These are phyloP conservation scores for Calamus simplicifolius DNA, from an alignment of 176 grass and related monocot genomes.

Conservation along the genomic window DNA sequence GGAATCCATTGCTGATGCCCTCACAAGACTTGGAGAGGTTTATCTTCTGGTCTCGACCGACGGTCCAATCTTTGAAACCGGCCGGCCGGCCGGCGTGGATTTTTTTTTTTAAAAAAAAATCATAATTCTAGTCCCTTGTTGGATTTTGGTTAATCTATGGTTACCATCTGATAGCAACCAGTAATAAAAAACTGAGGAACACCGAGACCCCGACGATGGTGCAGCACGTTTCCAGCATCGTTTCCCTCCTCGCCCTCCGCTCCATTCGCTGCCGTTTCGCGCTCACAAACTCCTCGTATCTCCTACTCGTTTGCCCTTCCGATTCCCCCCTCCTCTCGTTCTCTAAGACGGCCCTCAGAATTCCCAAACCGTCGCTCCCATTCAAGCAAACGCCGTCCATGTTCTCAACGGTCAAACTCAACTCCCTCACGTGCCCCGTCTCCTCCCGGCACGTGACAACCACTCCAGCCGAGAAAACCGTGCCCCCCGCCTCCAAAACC, in stretches of 20 bases:
- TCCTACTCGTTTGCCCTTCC: background rate
- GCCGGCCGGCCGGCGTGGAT: no score
- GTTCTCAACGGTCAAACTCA: conserved; percentile 37
- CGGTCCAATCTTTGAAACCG: no score
- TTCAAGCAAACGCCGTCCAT: conserved; percentile 25
- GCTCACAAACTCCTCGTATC: conserved; percentile 35
- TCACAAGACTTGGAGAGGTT: no score
- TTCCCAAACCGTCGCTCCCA: conserved; percentile 10
- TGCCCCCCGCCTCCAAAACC: conserved; percentile 14
- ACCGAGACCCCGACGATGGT: conserved; percentile 23
- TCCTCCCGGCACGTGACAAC: conserved; percentile 43
- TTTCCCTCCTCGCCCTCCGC: conserved; percentile 32
- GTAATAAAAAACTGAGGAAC: conserved; percentile 23
- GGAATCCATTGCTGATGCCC: no score
- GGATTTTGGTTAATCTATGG: no score
- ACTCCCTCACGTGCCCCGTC: conserved; percentile 38
- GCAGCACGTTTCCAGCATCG: conserved; percentile 40
- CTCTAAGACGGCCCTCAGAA: conserved; percentile 23
- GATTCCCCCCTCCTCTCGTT: conserved; percentile 9
- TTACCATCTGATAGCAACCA: conserved; percentile 28
- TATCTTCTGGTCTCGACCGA: no score
- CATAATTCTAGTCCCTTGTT: no score
- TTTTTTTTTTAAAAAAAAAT: no score
- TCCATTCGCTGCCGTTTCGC: conserved; percentile 36
- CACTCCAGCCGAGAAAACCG: conserved; percentile 21